These are phyloP conservation scores for Phialocephala sp. DNA, from an alignment of 2,329 filamentous ascomycete species.

Conservation along the genomic window DNA sequence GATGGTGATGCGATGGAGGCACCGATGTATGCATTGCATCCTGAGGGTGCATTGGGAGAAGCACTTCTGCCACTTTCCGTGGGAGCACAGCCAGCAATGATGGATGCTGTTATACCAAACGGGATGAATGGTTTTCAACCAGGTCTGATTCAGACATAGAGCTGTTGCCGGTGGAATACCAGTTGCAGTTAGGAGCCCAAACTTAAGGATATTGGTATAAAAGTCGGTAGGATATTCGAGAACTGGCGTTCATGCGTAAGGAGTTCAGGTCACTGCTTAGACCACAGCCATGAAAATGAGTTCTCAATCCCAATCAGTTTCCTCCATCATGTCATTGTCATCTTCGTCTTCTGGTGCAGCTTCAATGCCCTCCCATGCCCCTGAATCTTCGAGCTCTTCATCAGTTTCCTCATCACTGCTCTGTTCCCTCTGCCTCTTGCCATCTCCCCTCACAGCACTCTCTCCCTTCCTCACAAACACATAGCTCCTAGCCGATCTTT, in stretches of 20 bases:
- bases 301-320: constrained; percentile 17
- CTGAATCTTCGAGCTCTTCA: constrained; percentile 40
- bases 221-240: constrained; percentile 1
- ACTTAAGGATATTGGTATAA: neutral
- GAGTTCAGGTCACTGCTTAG: constrained; percentile 13
- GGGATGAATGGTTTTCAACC: constrained; percentile 33
- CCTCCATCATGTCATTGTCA: neutral
- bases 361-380: constrained; percentile 34
- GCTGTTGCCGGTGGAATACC: neutral
- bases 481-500: constrained; percentile 61
- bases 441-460: constrained; percentile 39
- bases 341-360: constrained; percentile 39
- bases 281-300: constrained; percentile 12
- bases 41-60: constrained; percentile 61
- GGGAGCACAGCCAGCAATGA: constrained; percentile 30
- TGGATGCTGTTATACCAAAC: constrained; percentile 29
- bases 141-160: constrained; percentile 32
- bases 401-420: constrained; percentile 35
- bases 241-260: constrained; percentile 15
- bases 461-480: constrained; percentile 67
- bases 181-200: constrained; percentile 6
- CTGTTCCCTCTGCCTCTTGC: constrained; percentile 41
- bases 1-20: constrained; percentile 83
- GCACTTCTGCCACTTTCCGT: constrained; percentile 48
- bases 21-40: constrained; percentile 82